Evolutionary conservation across 179 eudicot genomes (phyloP), one percentile per base, ranked within the genome.

Genomic region (Gypsophila paniculata): DNA sequence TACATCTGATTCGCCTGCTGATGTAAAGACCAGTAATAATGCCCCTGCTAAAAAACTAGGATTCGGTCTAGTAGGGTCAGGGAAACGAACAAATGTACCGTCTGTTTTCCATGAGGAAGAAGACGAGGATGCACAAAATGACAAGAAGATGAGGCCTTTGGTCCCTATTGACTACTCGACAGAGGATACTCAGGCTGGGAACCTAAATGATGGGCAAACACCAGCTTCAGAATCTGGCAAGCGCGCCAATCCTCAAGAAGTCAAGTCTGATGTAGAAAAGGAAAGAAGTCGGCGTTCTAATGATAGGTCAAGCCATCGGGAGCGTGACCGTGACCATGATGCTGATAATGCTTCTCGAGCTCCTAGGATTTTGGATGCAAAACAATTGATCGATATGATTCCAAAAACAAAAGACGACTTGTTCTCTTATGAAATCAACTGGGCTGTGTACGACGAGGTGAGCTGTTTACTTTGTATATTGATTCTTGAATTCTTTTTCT

Each of bases 321-420:
- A 83, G 66, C 79, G 89, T 58, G 86, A 82, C 57, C 81, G 89
- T 62, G 89, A 82, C 60, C 81, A 87, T 62, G 89, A 77, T 51
- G 81, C 79, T 46, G 96, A 82, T 75, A 73, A 68, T 76, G 84
- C 80, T 52, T 39, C 76, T 34, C 84, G 90, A 64, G 86, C 75
- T 72, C 80, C 72, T 39, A 90, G 83, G 81, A 85, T 91, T 74
- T 14, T 91, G 78, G 96, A 91, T 84, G 98, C 99, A 59, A 94
- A 94, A 74, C 96, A 94, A 70, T 81, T 95, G 84, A 92, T 92
- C 72, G 99, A 92, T 74, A 90, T 86, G 85, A 95, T 95, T 68
- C 99, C 99, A 9, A 92, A 89, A 86, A 95, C 98, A 52, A 95
- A 92, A 84, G 99, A 92, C 22, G 99, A 95, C 79, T 80, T 95